Evolutionary conservation across 2,329 filamentous ascomycete species (phyloP).

Genomic region (Tricladium varicosporioides): DNA sequence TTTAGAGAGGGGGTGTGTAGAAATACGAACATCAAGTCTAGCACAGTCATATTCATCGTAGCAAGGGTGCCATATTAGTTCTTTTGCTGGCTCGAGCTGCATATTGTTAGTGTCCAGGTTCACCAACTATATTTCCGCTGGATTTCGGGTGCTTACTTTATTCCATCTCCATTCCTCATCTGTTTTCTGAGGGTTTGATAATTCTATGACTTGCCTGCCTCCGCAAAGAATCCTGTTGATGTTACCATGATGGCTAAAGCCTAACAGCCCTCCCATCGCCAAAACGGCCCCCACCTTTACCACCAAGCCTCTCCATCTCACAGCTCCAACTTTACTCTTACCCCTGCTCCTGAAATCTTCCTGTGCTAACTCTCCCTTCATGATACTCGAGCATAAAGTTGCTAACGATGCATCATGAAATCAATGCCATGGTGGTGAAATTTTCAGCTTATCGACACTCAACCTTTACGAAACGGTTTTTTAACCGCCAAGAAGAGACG

Average conservation of each 20-base stretch:
- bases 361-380: no score
- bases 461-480: background rate
- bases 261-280: no score
- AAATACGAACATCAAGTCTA: conserved; percentile 20
- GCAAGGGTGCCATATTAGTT: conserved; percentile 24
- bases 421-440: no score
- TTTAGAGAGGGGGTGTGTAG: background rate
- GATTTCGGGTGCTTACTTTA: background rate
- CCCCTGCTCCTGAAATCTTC: no score
- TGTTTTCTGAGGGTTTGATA: background rate
- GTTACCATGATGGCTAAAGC: no score
- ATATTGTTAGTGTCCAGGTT: background rate
- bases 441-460: background rate
- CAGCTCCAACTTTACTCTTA: no score
- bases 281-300: no score
- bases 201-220: background rate
- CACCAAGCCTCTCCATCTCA: no score
- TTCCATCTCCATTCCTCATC: conserved; percentile 4
- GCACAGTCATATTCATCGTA: conserved; percentile 25
- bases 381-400: no score
- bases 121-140: background rate
- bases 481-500: background rate
- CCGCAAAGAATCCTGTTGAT: background rate
- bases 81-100: conserved; percentile 7
- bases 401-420: no score